phyloP scores from a whole-genome alignment of 208 protist genomes.

The Phytomonas serpens region DNA sequence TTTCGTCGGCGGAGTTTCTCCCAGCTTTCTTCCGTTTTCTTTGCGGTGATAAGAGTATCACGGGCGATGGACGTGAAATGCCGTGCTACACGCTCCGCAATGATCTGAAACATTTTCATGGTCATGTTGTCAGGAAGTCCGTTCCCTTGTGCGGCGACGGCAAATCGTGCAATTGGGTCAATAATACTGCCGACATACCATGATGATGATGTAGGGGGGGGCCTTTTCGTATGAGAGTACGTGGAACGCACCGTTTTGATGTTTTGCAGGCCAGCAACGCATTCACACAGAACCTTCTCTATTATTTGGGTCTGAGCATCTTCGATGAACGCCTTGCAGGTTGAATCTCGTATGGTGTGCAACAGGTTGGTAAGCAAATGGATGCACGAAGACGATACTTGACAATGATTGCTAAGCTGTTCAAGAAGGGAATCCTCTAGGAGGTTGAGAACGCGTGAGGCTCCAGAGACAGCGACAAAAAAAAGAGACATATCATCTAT shows the following conservation, averaged over 20 bases:
- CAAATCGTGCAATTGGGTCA: constrained; percentile 48
- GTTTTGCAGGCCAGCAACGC: constrained; percentile 45
- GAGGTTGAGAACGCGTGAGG: neutral
- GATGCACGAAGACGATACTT: neutral
- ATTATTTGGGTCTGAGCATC: neutral
- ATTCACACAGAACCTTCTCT: constrained; percentile 26
- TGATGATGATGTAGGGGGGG: constrained; percentile 49
- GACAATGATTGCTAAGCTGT: neutral
- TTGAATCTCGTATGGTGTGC: neutral
- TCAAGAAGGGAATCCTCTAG: neutral
- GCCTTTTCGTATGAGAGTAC: constrained; percentile 65
- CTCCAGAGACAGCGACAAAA: neutral
- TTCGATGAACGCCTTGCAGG: neutral
- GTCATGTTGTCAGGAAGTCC: neutral
- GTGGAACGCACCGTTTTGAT: constrained; percentile 63
- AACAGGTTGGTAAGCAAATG: neutral
- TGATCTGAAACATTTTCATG: neutral
- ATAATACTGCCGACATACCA: constrained; percentile 59
- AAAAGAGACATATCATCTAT: neutral
- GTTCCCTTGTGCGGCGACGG: constrained; percentile 13
- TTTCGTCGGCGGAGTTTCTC: constrained; percentile 79
- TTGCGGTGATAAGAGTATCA: constrained; percentile 73
- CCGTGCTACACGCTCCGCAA: constrained; percentile 19
- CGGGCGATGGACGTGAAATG: constrained; percentile 45
- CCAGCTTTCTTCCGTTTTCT: constrained; percentile 84